Evolutionary conservation across 176 grass and related monocot species (phyloP).

Genomic region (Echinochloa phyllopogon): DNA sequence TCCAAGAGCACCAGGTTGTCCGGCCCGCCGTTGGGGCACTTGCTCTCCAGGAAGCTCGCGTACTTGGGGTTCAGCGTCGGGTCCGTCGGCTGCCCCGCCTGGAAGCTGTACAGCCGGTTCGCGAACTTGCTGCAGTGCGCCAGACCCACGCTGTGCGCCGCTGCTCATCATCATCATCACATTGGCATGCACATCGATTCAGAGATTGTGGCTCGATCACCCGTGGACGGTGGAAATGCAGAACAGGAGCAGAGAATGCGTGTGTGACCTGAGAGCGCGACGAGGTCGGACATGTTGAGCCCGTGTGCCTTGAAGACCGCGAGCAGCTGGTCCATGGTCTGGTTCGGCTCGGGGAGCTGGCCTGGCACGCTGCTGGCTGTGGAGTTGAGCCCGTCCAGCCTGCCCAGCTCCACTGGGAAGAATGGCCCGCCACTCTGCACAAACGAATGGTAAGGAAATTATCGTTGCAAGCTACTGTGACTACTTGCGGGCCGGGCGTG

Average conservation of each 20-base stretch:
- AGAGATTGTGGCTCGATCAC: background rate
- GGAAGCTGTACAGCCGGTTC: conserved; percentile 49
- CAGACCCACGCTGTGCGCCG: conserved; percentile 70
- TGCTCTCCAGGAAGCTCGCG: conserved; percentile 50
- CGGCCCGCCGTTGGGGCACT: conserved; percentile 50
- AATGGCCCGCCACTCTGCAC: conserved; percentile 69
- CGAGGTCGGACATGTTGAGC: conserved; percentile 61
- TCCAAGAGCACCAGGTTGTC: conserved; percentile 63
- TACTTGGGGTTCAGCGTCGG: conserved; percentile 59
- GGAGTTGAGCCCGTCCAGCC: conserved; percentile 74
- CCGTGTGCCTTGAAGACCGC: conserved; percentile 56
- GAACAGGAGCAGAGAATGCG: too few relatives aligned
- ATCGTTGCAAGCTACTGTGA: background rate
- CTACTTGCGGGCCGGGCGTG: background rate
- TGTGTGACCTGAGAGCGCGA: conserved; percentile 86
- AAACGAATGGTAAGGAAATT: too few relatives aligned
- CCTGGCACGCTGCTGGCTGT: conserved; percentile 54
- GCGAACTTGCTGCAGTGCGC: conserved; percentile 76
- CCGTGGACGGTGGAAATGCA: background rate
- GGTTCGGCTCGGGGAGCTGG: conserved; percentile 50
- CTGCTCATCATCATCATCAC: conserved; percentile 14
- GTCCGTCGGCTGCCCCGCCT: conserved; percentile 42
- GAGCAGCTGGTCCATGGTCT: conserved; percentile 52
- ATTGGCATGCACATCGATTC: background rate
- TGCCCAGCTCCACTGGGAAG: conserved; percentile 75